Percentiles rank a stretch among this genome's conserved stretches.
Evolutionary conservation across 768 basidiomycete species (phyloP).

Genomic region (Tricholoma sp.): DNA sequence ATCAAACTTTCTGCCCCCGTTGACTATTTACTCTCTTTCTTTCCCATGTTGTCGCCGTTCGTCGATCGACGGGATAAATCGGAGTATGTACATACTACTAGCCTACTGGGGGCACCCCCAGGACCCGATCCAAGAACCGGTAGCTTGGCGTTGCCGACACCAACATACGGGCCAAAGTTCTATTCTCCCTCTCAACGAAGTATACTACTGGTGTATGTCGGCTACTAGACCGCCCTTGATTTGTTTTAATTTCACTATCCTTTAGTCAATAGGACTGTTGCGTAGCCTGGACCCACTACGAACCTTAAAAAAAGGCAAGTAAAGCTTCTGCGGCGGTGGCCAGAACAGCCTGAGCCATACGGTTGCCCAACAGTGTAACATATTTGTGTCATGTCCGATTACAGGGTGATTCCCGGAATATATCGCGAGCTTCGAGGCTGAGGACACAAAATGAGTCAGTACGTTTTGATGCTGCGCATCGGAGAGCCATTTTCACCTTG

Average conservation of each 20-base stretch:
- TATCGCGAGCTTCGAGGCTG: not conserved
- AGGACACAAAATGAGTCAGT: not conserved
- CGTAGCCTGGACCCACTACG: not conserved
- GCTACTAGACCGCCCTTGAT: not conserved
- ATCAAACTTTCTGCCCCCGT: not conserved
- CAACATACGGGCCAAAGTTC: not conserved
- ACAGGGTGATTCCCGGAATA: not conserved
- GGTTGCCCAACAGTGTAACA: no score
- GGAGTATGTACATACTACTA: not conserved
- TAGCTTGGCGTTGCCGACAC: not conserved
- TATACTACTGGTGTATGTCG: not conserved
- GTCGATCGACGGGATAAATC: not conserved
- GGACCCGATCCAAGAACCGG: not conserved
- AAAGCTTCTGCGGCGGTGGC: not conserved
- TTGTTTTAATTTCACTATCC: not conserved
- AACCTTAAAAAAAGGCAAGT: not conserved
- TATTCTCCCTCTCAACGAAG: not conserved
- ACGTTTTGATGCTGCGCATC: not conserved
- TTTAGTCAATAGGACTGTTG: not conserved
- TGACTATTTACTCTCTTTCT: not conserved
- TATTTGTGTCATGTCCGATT: not conserved
- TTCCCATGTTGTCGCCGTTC: not conserved
- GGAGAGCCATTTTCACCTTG: not conserved
- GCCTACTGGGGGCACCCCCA: not conserved
- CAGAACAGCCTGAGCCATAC: not conserved